Evolutionary conservation across 2,329 filamentous ascomycete species (phyloP).

Genomic region (Fusarium gaditjirri): DNA sequence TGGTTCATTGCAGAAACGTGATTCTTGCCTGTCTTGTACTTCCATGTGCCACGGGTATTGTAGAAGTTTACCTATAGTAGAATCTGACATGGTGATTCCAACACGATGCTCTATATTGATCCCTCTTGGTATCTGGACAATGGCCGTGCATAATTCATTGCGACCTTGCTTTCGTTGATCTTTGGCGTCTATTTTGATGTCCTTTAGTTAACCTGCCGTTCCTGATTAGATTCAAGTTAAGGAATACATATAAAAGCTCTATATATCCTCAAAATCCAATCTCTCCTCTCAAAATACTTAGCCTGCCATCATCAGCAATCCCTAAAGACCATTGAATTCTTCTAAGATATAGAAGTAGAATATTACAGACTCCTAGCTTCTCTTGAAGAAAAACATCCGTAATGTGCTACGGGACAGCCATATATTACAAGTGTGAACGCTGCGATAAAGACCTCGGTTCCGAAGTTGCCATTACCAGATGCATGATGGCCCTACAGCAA

Average conservation of each 20-base stretch:
- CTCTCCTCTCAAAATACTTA: fast-evolving
- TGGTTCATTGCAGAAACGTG: fast-evolving
- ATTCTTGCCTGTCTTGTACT: fast-evolving
- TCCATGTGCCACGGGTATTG: fast-evolving
- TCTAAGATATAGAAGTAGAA: too few species aligned
- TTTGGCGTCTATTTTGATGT: too few species aligned
- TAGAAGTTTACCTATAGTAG: too few species aligned
- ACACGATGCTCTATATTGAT: fast-evolving
- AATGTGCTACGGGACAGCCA: neutral
- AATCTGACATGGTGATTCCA: neutral
- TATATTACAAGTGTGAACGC: neutral
- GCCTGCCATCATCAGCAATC: fast-evolving
- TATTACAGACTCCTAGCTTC: too few species aligned
- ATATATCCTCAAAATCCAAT: fast-evolving
- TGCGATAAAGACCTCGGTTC: neutral
- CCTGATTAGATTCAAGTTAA: neutral
- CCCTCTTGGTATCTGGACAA: too few species aligned
- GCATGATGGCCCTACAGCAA: neutral
- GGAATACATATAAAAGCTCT: neutral
- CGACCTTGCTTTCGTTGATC: fast-evolving
- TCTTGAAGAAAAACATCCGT: fast-evolving
- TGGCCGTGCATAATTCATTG: too few species aligned
- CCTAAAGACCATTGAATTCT: fast-evolving
- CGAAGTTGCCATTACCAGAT: neutral
- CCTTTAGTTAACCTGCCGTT: neutral